Evolutionary conservation across 768 basidiomycete genomes (phyloP), one percentile per base, ranked within the genome.

Genomic region (Astraeus odoratus): DNA sequence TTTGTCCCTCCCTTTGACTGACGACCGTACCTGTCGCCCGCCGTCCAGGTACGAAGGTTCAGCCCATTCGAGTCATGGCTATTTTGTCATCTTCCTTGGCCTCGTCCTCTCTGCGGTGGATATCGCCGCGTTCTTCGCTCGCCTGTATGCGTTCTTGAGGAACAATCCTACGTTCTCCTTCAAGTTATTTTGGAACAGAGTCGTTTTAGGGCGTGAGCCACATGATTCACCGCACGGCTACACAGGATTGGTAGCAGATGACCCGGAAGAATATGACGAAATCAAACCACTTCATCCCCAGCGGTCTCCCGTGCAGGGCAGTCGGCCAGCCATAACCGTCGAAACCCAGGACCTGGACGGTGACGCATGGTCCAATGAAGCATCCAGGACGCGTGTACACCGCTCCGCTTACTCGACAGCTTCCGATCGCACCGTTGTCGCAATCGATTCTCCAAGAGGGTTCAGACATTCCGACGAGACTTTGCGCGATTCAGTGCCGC

Each of bases 41-140:
- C 8, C 47, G 47, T 40, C 27, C 57, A 88, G 86, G 84, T 88
- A 88, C 56, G 66, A 81, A 67, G 79, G 75, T 50, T 65, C 73
- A 47, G 61, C 69, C 8, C 92, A 95, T 59, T 69, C 76, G 3
- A 57, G 67, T 7, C 77, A 84, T 44, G 86, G 88, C 38, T 90
- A 76, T 53, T 36, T 74, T 29, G 63, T 77, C 35, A 55, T 85
- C 27, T 47, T 73, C 19, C 52, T 76, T 24, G 70, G 75, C 7
- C 43, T 74, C 20, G 56, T 54, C 2, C 60, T 83, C 23, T 74
- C 78, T 27, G 56, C 62, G 3, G 52, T 77, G 48, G 88, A 94
- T 57, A 66, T 83, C 23, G 48, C 75, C 39, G 63, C 71, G 3
- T 62, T 74, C 8, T 50, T 77, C 44, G 55, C 62, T n/a, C 82